Evolutionary conservation across 2,329 filamentous ascomycete species (phyloP).

Genomic region (Fusarium veterinarium): DNA sequence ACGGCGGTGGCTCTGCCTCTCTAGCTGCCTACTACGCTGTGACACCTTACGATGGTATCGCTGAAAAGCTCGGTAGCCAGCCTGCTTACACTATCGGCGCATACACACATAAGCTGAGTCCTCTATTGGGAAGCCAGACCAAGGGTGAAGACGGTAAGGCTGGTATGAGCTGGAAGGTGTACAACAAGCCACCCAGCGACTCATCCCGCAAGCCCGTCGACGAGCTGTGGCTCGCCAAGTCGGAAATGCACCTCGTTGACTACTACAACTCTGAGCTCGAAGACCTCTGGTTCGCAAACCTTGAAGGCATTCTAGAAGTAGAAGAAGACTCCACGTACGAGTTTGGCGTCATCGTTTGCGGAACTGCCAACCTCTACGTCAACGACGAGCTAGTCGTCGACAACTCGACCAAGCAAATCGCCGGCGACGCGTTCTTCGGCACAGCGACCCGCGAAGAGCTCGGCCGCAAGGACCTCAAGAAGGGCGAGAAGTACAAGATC

Average conservation of each 20-base stretch:
- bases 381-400: conserved; percentile 72
- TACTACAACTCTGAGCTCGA: conserved; percentile 65
- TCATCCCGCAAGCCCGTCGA: conserved; percentile 63
- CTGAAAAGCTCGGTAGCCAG: conserved; percentile 57
- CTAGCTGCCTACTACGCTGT: conserved; percentile 73
- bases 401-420: conserved; percentile 71
- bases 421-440: conserved; percentile 74
- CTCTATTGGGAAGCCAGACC: conserved; percentile 65
- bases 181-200: conserved; percentile 66
- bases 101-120: conserved; percentile 73
- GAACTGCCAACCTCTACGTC: conserved; percentile 73
- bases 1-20: conserved; percentile 74
- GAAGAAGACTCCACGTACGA: conserved; percentile 72
- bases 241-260: conserved; percentile 62
- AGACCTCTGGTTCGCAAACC: conserved; percentile 68
- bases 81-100: conserved; percentile 69
- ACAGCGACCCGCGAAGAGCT: conserved; percentile 72
- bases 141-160: conserved; percentile 63
- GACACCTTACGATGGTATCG: conserved; percentile 78
- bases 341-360: conserved; percentile 73
- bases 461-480: conserved; percentile 66
- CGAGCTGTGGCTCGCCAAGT: conserved; percentile 59
- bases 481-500: conserved; percentile 68
- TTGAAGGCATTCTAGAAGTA: conserved; percentile 70
- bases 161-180: conserved; percentile 72